Evolutionary conservation across 352 stramenopile species (phyloP), one percentile per base, ranked within the genome.

Genomic region (Saprolegnia diclina): DNA sequence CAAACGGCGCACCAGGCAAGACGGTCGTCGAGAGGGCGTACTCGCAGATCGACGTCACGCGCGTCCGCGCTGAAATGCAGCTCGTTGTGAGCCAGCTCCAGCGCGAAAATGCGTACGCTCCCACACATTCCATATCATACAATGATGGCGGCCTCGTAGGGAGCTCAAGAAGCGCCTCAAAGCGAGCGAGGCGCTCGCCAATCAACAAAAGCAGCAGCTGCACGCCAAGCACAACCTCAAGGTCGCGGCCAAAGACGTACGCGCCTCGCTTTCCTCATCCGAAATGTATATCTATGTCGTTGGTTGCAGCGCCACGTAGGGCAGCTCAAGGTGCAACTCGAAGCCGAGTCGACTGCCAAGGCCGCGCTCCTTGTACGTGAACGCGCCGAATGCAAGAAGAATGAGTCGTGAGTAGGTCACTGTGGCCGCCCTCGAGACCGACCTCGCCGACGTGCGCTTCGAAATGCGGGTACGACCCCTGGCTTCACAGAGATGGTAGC

Each of bases 291-390:
- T 14, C 46, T 14, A 35, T 45, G 19, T 29, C 29, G 18, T 26
- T 68, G 45, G 26, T 19, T 29, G n/a, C 37, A 42, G 45, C 57
- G 1, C 62, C 67, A 48, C 44, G 69, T 18, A 56, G 65, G 1
- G 67, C 75, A 46, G 74, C 72, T 46, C 64, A 76, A 72, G 42
- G 54, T 4, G 22, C 53, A 53, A 66, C 40, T 66, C 10, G 40
- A 48, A 3, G 57, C 38, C 14, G 18, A 50, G 24, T 48, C n/a
- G 19, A n/a, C 6, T 13, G 21, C 26, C 26, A 35, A 61, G 21
- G 22, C 35, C 16, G 14, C 38, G 10, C 40, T 48, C 24, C 29
- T 35, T 5, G 29, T 35, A 35, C 29, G 29, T 35, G 29, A 2
- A 2, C 29, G 5, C 29, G 5, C 5, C 29, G 29, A 35, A 35